Conservation (phyloP, 139 green algal species). For the Haematococcus lacustris region DNA sequence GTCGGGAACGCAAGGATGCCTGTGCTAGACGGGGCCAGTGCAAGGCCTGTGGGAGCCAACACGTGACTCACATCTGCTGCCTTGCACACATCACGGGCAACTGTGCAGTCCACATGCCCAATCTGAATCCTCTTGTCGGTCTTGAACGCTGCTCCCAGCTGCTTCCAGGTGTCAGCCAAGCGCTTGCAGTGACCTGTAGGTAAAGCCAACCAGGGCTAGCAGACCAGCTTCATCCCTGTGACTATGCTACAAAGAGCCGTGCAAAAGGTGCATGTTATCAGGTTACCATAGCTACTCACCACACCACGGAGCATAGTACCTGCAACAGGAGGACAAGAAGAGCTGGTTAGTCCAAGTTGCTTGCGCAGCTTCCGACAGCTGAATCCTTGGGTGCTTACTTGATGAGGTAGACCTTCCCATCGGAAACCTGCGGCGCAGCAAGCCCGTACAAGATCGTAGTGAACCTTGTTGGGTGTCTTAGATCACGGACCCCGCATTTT, state of each 20-base stretch:
- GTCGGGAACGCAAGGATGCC: neutral
- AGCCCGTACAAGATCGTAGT: too few species aligned
- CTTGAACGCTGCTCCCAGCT: conserved; percentile 39
- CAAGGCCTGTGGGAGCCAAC: neutral
- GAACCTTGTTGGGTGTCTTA: too few species aligned
- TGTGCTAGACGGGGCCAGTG: too few species aligned
- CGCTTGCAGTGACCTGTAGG: conserved; percentile 65
- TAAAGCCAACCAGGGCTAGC: neutral
- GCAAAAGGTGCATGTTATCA: neutral
- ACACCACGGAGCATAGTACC: conserved; percentile 65
- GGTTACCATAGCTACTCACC: conserved; percentile 11
- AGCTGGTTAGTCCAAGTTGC: neutral
- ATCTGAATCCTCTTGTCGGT: conserved; percentile 31
- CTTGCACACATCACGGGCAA: conserved; percentile 43
- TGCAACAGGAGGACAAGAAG: conserved; percentile 9
- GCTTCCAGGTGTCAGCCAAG: conserved; percentile 45
- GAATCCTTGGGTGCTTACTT: conserved; percentile 14
- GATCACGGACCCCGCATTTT: too few species aligned
- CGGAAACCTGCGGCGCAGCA: conserved; percentile 17
- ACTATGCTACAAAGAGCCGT: neutral
- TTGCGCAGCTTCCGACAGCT: neutral
- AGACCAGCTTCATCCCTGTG: neutral
- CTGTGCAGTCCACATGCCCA: conserved; percentile 61
- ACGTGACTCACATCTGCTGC: conserved; percentile 33
- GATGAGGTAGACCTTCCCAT: conserved; percentile 44